A percentile compares a stretch with the other conserved stretches of the same genome.
Evolutionary conservation across 345 rosid species (phyloP).

Genomic region (Citrus trifoliata): DNA sequence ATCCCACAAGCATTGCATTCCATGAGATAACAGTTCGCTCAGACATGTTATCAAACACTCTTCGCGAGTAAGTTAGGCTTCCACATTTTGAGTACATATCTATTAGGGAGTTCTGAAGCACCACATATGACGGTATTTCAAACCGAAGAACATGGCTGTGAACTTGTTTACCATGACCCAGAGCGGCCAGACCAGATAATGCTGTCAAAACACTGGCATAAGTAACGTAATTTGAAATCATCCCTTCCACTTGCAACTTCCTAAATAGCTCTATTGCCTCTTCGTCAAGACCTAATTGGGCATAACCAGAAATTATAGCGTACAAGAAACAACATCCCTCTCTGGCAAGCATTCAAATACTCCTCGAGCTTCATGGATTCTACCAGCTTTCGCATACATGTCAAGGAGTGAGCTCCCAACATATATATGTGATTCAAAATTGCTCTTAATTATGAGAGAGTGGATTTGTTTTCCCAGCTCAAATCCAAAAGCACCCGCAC

Average conservation of each 20-base stretch:
- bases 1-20: constrained; percentile 90
- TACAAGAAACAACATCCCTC: constrained; percentile 94
- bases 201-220: constrained; percentile 75
- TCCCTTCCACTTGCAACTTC: constrained; percentile 60
- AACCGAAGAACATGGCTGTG: constrained; percentile 69
- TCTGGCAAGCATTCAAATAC: constrained; percentile 69
- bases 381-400: constrained; percentile 90
- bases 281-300: constrained; percentile 75
- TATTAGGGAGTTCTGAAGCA: constrained; percentile 76
- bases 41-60: constrained; percentile 66
- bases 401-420: constrained; percentile 97
- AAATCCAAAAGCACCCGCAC: constrained; percentile 48
- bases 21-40: constrained; percentile 73
- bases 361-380: constrained; percentile 70
- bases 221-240: constrained; percentile 82
- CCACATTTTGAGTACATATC: constrained; percentile 97
- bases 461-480: constrained; percentile 76
- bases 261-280: constrained; percentile 72
- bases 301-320: constrained; percentile 88
- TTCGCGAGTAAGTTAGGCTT: constrained; percentile 53
- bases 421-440: constrained; percentile 53
- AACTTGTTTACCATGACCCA: constrained; percentile 83
- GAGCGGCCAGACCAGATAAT: constrained; percentile 76
- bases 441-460: constrained; percentile 53
- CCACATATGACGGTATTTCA: constrained; percentile 54